Evolutionary conservation across 2,329 filamentous ascomycete species (phyloP), one percentile per base, ranked within the genome.

Genomic region (Fusarium caatingaense): DNA sequence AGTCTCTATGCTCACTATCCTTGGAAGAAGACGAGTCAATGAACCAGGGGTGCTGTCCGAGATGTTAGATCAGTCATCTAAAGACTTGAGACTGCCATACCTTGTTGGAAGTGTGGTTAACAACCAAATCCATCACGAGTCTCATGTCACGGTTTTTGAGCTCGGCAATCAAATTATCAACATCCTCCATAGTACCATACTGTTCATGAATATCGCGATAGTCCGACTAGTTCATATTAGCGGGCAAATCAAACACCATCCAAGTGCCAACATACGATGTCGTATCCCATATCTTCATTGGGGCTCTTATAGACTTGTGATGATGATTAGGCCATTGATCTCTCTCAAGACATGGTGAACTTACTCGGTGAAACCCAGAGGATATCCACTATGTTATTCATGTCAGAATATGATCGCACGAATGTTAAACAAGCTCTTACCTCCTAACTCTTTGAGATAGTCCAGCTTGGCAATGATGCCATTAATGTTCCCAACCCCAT

Each of bases 401-500:
- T 0, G 12, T 60, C 5, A 60, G 57, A 47, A 11, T n/a, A 20
- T 15, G 20, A 4, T 2, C 8, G 3, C 4, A 28, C 5, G 8
- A 16, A 3, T 0, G 5, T 12, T 4, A 0, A 18, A 34, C 2
- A 10, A 3, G 0, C 6, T 41, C 48, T 73, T 58, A 32, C 71
- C 68, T 2, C 71, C 71, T 12, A 73, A 20, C 3, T 48, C 25
- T n/a, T 59, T 46, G 4, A 73, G 56, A 25, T 88, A 87, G 69
- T 86, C 84, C 8, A 88, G 75, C 71, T 86, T 84, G 55, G 80
- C 80, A 12, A 86, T 83, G 69, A 88, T 85, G 15, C 86, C 85
- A 1, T 79, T 80, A 7, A 88, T 78, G 64, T 87, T 85, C 9
- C 85, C 85, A 28, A 86, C 71, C 2, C 85, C 85, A 72, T 87